Base-by-base conservation (phyloP, 257 asterid genomes). In the Nicotiana benthamiana region DNA sequence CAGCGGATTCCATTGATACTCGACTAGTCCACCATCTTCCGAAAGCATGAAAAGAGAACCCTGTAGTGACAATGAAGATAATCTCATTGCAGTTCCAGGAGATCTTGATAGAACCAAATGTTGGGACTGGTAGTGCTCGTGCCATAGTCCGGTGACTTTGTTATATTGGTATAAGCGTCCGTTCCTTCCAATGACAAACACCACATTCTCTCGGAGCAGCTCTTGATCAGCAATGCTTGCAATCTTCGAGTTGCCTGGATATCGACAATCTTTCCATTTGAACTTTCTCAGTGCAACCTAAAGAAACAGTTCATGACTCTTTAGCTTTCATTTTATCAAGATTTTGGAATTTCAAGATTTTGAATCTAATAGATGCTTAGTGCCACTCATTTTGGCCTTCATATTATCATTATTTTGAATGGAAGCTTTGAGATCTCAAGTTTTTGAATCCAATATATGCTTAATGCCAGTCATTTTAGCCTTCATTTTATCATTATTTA, bases 231-330 rank as follows among this genome's bases (percentile, higher is more conserved):
- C 91, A 83, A 94, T 94, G 59, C 90, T 80, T 13, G 95, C 93
- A 16, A 93, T 77, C 86, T 86, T 93, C 0, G 82, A 80, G 43
- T 85, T 87, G 24, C 87, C 88, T 22, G 98, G 98, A 27, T 75
- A 88, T 75, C 75, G 85, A 89, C 98, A 94, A 81, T 92, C 92
- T 86, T 92, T 94, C 98, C 98, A 94, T 87, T 90, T 93, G 95
- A 85, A 95, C 89, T 91, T 93, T 82, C 91, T 90, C 81, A 87
- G 57, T 16, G 94, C 95, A 59, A 95, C 97, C 98, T 94, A 83
- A 0, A 79, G 85, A 12, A 63, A 80, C 18, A 52, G 53, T 11
- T 16, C 16, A 15, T 48, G 36, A 13, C 22, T 15, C 40, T 48
- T 72, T 46, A 72, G 78, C 60, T 7, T 46, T 72, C 61, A 1